Conservation (phyloP, 225 moss, liverwort and hornwort species). For the Bryoerythrophyllum caledonicum region DNA sequence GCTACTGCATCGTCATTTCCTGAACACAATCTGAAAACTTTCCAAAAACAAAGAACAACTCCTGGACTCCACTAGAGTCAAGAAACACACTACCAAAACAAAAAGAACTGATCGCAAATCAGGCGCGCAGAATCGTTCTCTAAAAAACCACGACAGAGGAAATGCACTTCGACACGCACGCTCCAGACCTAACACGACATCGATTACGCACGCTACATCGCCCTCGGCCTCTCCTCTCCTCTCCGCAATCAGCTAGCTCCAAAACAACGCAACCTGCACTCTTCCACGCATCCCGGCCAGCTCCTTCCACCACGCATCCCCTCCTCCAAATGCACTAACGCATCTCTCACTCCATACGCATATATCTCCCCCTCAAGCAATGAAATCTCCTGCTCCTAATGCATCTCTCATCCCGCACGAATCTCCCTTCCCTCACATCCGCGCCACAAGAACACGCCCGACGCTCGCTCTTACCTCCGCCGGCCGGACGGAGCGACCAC, state of each 20-base stretch:
- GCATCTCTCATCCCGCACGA: too few relatives aligned
- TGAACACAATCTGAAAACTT: not conserved
- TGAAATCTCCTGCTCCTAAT: too few relatives aligned
- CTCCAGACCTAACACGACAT: too few relatives aligned
- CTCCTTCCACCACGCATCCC: too few relatives aligned
- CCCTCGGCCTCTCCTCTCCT: not conserved
- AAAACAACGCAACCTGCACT: slow-evolving; percentile 1
- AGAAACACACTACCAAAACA: not conserved
- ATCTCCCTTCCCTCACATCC: not conserved
- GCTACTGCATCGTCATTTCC: not conserved
- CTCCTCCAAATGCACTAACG: too few relatives aligned
- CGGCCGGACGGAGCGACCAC: not conserved
- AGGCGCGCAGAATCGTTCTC: not conserved
- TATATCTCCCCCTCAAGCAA: too few relatives aligned
- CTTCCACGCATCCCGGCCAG: too few relatives aligned
- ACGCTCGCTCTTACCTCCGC: not conserved
- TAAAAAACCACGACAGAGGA: not conserved
- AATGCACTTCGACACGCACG: not conserved
- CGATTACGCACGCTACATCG: too few relatives aligned
- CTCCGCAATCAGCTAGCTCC: slow-evolving; percentile 18
- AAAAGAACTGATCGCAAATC: not conserved
- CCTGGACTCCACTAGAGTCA: not conserved
- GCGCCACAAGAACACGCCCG: not conserved
- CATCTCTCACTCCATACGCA: not conserved
- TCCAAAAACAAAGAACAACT: not conserved